These are phyloP conservation scores for Saccharomycopsis vini DNA, from an alignment of 805 yeast species.

Conservation along the genomic window DNA sequence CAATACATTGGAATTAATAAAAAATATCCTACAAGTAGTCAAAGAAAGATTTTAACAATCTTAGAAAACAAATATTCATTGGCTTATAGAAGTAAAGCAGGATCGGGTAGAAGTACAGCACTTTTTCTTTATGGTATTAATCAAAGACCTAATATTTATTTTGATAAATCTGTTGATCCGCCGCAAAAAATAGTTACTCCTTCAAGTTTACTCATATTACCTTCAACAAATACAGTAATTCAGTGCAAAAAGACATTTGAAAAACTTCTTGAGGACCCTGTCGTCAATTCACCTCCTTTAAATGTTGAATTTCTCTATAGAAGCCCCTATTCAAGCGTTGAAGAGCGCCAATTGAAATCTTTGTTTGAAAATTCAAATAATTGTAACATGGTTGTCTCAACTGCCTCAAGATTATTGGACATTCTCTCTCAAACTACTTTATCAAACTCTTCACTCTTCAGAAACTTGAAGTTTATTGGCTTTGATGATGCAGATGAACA, in stretches of 20 bases:
- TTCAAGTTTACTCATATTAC: constrained; percentile 1
- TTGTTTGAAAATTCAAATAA: neutral
- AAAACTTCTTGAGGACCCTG: neutral
- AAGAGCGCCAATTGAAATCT: neutral
- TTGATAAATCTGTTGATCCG: neutral
- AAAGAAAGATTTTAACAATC: constrained; percentile 3
- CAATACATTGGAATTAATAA: neutral
- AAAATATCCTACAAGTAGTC: constrained; percentile 7
- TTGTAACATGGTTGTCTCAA: constrained; percentile 5
- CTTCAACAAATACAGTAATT: constrained; percentile 2
- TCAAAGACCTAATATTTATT: neutral
- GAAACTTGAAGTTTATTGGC: constrained; percentile 4
- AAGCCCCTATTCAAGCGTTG: neutral
- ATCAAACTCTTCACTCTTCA: neutral
- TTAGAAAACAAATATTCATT: neutral
- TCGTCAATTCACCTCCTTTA: neutral
- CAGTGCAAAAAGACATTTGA: neutral
- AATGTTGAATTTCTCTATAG: neutral
- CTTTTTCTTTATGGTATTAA: constrained; percentile 5
- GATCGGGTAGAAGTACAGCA: constrained; percentile 7
- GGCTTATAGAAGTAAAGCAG: neutral
- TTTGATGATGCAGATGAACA: constrained; percentile 8
- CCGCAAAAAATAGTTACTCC: neutral
- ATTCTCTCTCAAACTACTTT: neutral
- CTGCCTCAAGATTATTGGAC: constrained; percentile 7